phyloP scores from a whole-genome alignment of 1,284 basidiomycete species.

The Fomitopsis palustris region DNA sequence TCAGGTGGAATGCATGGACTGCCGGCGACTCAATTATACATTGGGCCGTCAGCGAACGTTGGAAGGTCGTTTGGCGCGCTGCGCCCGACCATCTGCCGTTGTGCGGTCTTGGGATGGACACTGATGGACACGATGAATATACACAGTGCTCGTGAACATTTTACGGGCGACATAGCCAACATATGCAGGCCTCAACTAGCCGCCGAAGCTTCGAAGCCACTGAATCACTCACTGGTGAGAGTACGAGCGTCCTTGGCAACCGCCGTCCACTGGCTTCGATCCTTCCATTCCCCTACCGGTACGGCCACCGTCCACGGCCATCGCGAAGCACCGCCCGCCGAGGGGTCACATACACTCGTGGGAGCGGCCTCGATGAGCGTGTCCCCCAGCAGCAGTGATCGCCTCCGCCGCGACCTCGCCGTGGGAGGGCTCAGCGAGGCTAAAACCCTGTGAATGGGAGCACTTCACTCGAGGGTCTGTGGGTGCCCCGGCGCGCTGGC shows the following conservation, averaged over 20 bases:
- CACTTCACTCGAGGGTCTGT: background rate
- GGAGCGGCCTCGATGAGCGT: background rate
- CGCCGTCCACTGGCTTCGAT: background rate
- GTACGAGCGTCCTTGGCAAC: background rate
- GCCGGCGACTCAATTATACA: no score
- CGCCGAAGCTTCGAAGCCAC: no score
- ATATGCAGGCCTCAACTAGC: background rate
- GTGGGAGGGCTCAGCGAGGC: background rate
- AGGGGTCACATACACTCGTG: background rate
- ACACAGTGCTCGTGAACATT: background rate
- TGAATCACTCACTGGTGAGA: background rate
- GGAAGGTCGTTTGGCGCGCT: no score
- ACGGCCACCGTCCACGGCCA: background rate
- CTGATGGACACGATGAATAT: background rate
- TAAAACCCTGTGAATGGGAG: background rate
- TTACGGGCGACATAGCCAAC: background rate
- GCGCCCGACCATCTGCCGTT: no score
- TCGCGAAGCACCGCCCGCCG: no score
- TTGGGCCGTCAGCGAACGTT: no score
- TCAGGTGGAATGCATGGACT: no score
- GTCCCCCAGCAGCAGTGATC: background rate
- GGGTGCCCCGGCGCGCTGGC: background rate
- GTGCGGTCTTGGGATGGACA: background rate
- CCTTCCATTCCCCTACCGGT: background rate
- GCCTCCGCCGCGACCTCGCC: background rate